Evolutionary conservation across 1,284 basidiomycete genomes (phyloP).

Genomic region (Chalciporus piperatoides): DNA sequence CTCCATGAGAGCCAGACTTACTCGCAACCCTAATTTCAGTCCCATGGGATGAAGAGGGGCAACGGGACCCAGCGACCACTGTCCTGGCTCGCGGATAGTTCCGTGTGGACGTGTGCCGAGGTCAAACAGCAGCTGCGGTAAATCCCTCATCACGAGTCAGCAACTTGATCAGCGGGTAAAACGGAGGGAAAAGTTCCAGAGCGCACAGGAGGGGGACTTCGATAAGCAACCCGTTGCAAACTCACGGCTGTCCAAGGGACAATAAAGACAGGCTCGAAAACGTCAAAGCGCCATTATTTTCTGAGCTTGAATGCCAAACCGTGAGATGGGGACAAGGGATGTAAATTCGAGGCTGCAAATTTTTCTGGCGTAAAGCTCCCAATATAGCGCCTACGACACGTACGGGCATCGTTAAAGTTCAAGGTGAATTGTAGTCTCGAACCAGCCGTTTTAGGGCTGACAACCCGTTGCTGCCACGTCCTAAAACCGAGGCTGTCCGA

Average conservation of each 20-base stretch:
- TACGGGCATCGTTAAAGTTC: constrained; percentile 5
- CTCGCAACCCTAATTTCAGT: no score
- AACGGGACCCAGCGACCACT: constrained; percentile 1
- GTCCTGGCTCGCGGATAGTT: constrained; percentile 16
- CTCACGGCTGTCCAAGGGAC: constrained; percentile 1
- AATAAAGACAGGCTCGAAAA: not conserved
- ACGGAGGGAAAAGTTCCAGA: constrained; percentile 1
- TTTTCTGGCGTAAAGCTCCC: not conserved
- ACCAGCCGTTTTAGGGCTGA: no score
- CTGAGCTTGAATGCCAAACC: constrained; percentile 14
- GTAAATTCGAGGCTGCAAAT: constrained; percentile 1
- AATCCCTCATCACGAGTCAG: constrained; percentile 11
- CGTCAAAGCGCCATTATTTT: constrained; percentile 9
- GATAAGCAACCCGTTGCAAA: constrained; percentile 4
- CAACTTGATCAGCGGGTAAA: constrained; percentile 7
- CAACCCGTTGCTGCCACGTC: no score
- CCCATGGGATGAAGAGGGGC: constrained; percentile 1
- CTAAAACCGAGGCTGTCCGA: no score
- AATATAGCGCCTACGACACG: constrained; percentile 8
- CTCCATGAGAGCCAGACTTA: no score
- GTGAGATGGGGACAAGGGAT: constrained; percentile 9
- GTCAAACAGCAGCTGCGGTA: constrained; percentile 6
- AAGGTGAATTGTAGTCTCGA: no score
- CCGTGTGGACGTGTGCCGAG: constrained; percentile 14
- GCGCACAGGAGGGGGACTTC: constrained; percentile 1